A percentile compares a stretch with the other conserved stretches of the same genome.
phyloP scores from a whole-genome alignment of 768 basidiomycete genomes.

The Boletus sp. region DNA sequence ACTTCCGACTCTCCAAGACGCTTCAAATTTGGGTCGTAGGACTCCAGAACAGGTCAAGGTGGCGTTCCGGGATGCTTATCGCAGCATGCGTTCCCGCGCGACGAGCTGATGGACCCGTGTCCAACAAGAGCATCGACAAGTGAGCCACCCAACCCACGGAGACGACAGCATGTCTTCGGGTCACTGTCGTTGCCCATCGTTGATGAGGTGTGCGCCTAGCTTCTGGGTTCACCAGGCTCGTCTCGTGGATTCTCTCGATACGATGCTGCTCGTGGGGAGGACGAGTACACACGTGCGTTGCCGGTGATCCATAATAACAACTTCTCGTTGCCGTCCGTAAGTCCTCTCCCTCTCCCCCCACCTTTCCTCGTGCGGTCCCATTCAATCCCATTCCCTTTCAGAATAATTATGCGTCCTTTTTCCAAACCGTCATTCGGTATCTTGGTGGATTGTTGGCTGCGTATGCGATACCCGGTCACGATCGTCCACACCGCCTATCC shows the following conservation, averaged over 20 bases:
- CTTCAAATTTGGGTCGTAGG: conserved; percentile 47
- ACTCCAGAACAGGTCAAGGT: conserved; percentile 55
- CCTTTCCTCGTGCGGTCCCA: neutral
- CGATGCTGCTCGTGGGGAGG: conserved; percentile 72
- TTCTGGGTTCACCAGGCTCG: no score
- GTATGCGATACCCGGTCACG: no score
- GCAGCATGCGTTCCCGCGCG: conserved; percentile 57
- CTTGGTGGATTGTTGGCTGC: no score
- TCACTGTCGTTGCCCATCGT: neutral
- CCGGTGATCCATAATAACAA: conserved; percentile 46
- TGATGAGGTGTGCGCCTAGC: conserved; percentile 34
- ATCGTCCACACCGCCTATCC: no score
- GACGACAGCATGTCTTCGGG: neutral
- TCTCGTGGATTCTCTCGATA: conserved; percentile 79
- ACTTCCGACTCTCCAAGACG: conserved; percentile 4
- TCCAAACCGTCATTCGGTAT: no score
- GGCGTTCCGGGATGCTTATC: conserved; percentile 70
- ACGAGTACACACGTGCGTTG: conserved; percentile 67
- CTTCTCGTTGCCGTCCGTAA: conserved; percentile 48
- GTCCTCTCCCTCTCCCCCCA: neutral
- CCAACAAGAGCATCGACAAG: conserved; percentile 50
- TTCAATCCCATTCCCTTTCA: no score
- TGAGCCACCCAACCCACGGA: conserved; percentile 29
- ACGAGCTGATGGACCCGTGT: conserved; percentile 60
- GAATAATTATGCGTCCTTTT: no score